These are phyloP conservation scores for Rosa persica DNA, from an alignment of 306 rosid genomes.

Conservation along the genomic window DNA sequence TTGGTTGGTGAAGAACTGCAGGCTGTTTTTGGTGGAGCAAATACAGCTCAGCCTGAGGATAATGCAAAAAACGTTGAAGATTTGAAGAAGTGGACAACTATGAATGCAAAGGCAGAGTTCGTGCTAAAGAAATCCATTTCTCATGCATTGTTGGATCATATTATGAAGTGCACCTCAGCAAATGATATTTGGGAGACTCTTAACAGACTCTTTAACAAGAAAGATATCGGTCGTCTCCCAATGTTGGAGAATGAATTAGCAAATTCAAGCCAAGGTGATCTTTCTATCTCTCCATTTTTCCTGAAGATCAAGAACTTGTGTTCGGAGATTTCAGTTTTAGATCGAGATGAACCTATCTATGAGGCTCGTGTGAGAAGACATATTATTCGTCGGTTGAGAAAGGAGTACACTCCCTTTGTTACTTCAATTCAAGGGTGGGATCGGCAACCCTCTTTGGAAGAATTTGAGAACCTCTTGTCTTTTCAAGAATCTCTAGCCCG, in stretches of 20 bases:
- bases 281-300: constrained; percentile 1
- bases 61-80: not conserved
- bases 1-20: not conserved
- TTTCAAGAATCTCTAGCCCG: not conserved
- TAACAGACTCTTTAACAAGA: not conserved
- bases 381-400: not conserved
- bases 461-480: not conserved
- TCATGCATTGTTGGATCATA: not conserved
- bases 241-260: constrained; percentile 8
- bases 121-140: not conserved
- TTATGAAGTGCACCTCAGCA: not conserved
- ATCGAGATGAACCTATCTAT: not conserved
- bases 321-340: constrained; percentile 10
- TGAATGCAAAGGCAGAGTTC: not conserved
- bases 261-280: not conserved
- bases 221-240: not conserved
- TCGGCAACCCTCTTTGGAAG: constrained; percentile 5
- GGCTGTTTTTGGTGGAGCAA: not conserved
- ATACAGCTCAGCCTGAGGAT: not conserved
- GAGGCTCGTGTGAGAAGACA: not conserved
- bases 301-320: not conserved
- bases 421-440: constrained; percentile 17
- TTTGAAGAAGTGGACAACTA: not conserved
- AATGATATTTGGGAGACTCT: constrained; percentile 4
- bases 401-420: constrained; percentile 12